Base-by-base conservation (phyloP, 2,329 filamentous ascomycete species). In the Fusarium clavum region DNA sequence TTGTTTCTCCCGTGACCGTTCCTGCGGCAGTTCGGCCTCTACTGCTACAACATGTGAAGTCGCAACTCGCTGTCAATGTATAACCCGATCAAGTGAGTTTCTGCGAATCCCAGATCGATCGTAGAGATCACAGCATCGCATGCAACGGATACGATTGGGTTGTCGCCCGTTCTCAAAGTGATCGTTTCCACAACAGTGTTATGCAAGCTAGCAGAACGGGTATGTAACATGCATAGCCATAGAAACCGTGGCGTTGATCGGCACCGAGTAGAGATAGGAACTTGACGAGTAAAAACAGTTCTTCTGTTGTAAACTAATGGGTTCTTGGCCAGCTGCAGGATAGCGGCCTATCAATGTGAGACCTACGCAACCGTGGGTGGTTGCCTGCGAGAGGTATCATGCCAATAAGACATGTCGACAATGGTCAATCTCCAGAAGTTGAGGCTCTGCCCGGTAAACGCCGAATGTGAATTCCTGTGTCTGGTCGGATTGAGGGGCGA, bases 361-460 rank as follows among this genome's bases (percentile, higher is more conserved):
- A 52, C 45, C 30, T 46, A 44, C 29, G 51, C 22, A 67, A 58
- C 49, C 52, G 51, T 53, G 43, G 32, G 25, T 58, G 47, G 46
- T 51, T 54, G 59, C 48, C 49, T 45, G 55, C 40, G 27, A 24
- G 48, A 47, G 22, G 32, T 40, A 29, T 34, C 11, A 55, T 59
- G 20, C 61, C 51, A 59, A 55, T 67, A 41, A 49, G 20, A 9
- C 20, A 54, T 57, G 44, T 41, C 41, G 25, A 16, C 25, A 18
- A 57, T 59, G 57, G 44, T 13, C 29, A 45, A 44, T n/a, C 41
- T 48, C 51, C 58, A 63, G 51, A 61, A 64, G 55, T 64, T 75
- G 69, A 69, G 69, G 69, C 69, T 72, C 70, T 64, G 60, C 60
- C 53, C 48, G 61, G 34, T 24, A 48, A 66, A 48, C 48, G 34